These are phyloP conservation scores for Wickerhamiella kurtzmanii DNA, from an alignment of 805 yeast species.

Conservation along the genomic window DNA sequence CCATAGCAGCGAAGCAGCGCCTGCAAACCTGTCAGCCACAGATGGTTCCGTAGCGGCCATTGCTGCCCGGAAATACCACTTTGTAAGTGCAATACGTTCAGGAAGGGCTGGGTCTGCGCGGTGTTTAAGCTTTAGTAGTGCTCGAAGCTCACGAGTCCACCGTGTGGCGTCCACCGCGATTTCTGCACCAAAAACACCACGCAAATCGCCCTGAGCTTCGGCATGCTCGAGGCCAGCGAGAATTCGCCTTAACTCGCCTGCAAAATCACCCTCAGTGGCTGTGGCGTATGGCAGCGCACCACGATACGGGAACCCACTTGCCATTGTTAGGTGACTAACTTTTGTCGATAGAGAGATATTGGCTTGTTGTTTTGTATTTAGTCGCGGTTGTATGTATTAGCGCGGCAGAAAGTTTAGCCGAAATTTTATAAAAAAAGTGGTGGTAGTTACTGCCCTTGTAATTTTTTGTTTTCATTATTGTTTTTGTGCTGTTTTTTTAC, in stretches of 20 bases:
- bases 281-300: slow-evolving; percentile 53
- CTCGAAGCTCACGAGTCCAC: slow-evolving; percentile 77
- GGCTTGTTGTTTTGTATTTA: neutral
- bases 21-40: slow-evolving; percentile 45
- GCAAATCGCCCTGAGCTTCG: slow-evolving; percentile 56
- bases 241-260: slow-evolving; percentile 65
- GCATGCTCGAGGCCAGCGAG: slow-evolving; percentile 69
- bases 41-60: slow-evolving; percentile 60
- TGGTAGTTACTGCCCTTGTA: too few relatives aligned
- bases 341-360: too few relatives aligned
- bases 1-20: slow-evolving; percentile 46
- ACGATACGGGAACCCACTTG: neutral
- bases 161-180: slow-evolving; percentile 60
- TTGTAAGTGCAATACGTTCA: slow-evolving; percentile 46
- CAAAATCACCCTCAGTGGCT: slow-evolving; percentile 55
- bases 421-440: too few relatives aligned
- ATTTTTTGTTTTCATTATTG: too few relatives aligned
- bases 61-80: slow-evolving; percentile 58
- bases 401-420: too few relatives aligned
- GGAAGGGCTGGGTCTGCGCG: slow-evolving; percentile 56
- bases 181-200: slow-evolving; percentile 45
- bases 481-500: too few relatives aligned
- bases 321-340: neutral
- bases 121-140: slow-evolving; percentile 57
- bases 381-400: neutral